Evolutionary conservation across 2,329 filamentous ascomycete genomes (phyloP).

Genomic region (Trichoderma sp.): DNA sequence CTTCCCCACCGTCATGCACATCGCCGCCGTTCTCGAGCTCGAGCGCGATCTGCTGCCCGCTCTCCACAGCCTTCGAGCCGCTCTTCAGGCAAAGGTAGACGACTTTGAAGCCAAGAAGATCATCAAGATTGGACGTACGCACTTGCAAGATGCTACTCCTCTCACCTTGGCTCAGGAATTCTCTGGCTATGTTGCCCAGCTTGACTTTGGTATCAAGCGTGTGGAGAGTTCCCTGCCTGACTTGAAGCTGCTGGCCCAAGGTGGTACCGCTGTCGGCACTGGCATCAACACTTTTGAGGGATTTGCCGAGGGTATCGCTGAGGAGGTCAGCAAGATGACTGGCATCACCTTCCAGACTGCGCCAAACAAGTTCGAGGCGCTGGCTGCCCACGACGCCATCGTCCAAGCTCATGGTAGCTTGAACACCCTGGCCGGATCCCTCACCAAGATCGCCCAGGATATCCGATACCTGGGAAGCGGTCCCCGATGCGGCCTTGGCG

Average conservation of each 20-base stretch:
- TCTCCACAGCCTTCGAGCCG: constrained; percentile 78
- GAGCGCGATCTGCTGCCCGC: constrained; percentile 84
- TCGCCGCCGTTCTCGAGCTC: constrained; percentile 92
- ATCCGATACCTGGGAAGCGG: constrained; percentile 96
- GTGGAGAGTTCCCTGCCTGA: constrained; percentile 82
- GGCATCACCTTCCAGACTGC: constrained; percentile 93
- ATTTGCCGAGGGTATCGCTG: constrained; percentile 90
- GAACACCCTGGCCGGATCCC: constrained; percentile 87
- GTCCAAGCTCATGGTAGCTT: constrained; percentile 92
- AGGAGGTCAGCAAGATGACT: constrained; percentile 89
- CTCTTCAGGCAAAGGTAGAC: constrained; percentile 85
- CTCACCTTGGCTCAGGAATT: constrained; percentile 96
- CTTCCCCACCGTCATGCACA: constrained; percentile 99
- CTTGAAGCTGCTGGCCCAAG: constrained; percentile 86
- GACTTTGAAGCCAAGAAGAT: constrained; percentile 83
- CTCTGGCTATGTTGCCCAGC: constrained; percentile 93
- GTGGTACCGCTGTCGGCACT: constrained; percentile 94
- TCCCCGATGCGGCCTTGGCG: constrained; percentile 91
- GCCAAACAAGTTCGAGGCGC: constrained; percentile 98
- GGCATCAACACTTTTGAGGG: constrained; percentile 97
- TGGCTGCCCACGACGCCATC: constrained; percentile 93
- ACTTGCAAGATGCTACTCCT: constrained; percentile 95
- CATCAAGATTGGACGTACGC: constrained; percentile 98
- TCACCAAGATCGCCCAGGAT: constrained; percentile 98
- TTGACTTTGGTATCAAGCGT: constrained; percentile 87